Evolutionary conservation across 495 filamentous ascomycete genomes (phyloP), one percentile per base, ranked within the genome.

Genomic region (Penicillium silybi): DNA sequence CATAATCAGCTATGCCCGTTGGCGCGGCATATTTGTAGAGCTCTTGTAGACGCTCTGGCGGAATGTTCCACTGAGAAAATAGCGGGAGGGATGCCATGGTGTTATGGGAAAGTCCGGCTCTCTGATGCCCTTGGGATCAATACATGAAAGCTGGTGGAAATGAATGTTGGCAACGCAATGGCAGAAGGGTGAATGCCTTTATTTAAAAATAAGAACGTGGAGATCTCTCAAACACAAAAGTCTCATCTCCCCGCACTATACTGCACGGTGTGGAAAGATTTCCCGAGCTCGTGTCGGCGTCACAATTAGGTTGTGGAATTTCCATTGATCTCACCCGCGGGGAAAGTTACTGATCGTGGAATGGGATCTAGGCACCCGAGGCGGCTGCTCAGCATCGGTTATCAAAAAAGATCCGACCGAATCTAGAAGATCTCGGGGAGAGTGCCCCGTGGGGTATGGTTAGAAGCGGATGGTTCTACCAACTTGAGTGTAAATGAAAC

Each of bases 1-100:
- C 44, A 48, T 67, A 71, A 42, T 71, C 68, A 22, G 59, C 63
- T 16, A 65, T 16, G 5, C 59, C 56, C 9, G 62, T 64, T 23
- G 64, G 68, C 1, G 55, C 57, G 16, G 57, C 49, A 39, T 56
- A 48, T 22, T 62, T 64, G 20, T 54, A 56, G 40, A 68, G 46
- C 20, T 59, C 54, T 35, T 54, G 38, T 11, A 65, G 20, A 23
- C 60, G 48, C 39, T 63, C 62, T 22, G 61, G 59, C 18, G 55
- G 48, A 22, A 66, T 49, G 35, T 48, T 57, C 51, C 46, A 39
- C 16, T 27, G 46, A n/a, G 46, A 40, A 16, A 50, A 46, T 48
- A 29, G 56, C 46, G 57, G 39, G 43, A 55, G 23, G 22, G 46
- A 34, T 11, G 40, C 35, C 40, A 48, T 46, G 27, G 35, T 15